A percentile compares a stretch with the other conserved stretches of the same genome.
These are phyloP conservation scores for Hypsizygus marmoreus DNA, from an alignment of 768 basidiomycete genomes.

Conservation along the genomic window DNA sequence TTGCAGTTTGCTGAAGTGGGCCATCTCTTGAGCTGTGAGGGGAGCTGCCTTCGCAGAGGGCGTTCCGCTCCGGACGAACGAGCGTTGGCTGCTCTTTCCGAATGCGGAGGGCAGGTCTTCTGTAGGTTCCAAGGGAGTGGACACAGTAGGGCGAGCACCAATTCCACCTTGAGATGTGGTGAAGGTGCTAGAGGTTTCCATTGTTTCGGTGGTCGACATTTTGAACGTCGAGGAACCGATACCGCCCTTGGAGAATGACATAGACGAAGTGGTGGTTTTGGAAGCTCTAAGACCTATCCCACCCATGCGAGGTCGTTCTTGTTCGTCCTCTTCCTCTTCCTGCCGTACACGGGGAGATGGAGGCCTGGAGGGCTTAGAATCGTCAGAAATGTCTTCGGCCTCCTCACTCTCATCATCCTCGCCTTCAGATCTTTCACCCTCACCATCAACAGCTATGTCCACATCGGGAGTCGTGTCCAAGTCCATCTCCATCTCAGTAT, in stretches of 20 bases:
- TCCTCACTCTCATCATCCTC: slow-evolving; percentile 39
- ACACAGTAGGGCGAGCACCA: slow-evolving; percentile 24
- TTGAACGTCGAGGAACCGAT: slow-evolving; percentile 39
- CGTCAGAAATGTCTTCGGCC: slow-evolving; percentile 43
- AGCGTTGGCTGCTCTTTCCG: slow-evolving; percentile 32
- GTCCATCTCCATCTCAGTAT: slow-evolving; percentile 36
- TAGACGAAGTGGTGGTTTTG: not conserved
- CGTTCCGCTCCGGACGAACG: slow-evolving; percentile 54
- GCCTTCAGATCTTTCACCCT: slow-evolving; percentile 33
- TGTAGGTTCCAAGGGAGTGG: slow-evolving; percentile 17
- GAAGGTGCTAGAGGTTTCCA: not conserved
- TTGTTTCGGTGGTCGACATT: slow-evolving; percentile 14
- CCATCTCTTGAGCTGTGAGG: slow-evolving; percentile 64
- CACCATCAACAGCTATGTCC: slow-evolving; percentile 32
- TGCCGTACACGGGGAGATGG: slow-evolving; percentile 58
- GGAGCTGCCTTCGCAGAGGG: slow-evolving; percentile 49
- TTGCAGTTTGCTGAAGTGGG: slow-evolving; percentile 82
- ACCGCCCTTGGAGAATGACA: slow-evolving; percentile 19
- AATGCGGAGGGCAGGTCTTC: slow-evolving; percentile 44
- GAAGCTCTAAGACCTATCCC: slow-evolving; percentile 44
- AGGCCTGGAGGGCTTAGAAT: slow-evolving; percentile 52
- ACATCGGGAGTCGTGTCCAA: slow-evolving; percentile 32
- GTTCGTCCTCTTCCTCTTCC: slow-evolving; percentile 50
- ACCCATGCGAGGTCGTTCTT: slow-evolving; percentile 38
- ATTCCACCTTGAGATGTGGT: slow-evolving; percentile 26